Conservation (phyloP, 306 rosid genomes). For the Prunus persica region DNA sequence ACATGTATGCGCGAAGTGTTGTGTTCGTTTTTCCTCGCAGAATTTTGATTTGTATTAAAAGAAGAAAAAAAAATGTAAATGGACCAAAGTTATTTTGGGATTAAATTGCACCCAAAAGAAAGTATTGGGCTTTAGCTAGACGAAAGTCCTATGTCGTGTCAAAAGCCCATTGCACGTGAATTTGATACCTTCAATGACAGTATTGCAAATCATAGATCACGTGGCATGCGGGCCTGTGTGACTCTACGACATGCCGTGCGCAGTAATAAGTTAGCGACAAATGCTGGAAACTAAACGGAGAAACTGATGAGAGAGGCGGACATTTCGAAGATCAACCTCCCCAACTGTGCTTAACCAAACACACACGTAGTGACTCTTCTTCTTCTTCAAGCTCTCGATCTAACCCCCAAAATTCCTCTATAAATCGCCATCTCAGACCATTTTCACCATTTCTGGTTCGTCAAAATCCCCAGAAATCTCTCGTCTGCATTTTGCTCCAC, state of each 20-base stretch:
- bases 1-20: no score
- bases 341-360: constrained; percentile 30
- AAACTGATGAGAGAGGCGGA: constrained; percentile 62
- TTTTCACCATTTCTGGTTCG: constrained; percentile 16
- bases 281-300: constrained; percentile 35
- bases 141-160: neutral
- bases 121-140: neutral
- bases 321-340: constrained; percentile 40
- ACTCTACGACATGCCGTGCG: neutral
- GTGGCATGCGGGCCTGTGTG: neutral
- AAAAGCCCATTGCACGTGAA: neutral
- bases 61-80: no score
- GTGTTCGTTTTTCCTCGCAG: no score
- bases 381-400: constrained; percentile 17
- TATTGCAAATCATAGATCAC: neutral
- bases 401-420: constrained; percentile 15
- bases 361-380: neutral
- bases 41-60: no score
- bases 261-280: constrained; percentile 33
- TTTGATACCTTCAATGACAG: neutral
- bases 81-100: no score
- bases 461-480: neutral
- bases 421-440: constrained; percentile 12
- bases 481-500: constrained; percentile 8
- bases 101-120: no score